Base-by-base conservation (phyloP, 2,329 filamentous ascomycete genomes). In the Colletotrichum sublineola region DNA sequence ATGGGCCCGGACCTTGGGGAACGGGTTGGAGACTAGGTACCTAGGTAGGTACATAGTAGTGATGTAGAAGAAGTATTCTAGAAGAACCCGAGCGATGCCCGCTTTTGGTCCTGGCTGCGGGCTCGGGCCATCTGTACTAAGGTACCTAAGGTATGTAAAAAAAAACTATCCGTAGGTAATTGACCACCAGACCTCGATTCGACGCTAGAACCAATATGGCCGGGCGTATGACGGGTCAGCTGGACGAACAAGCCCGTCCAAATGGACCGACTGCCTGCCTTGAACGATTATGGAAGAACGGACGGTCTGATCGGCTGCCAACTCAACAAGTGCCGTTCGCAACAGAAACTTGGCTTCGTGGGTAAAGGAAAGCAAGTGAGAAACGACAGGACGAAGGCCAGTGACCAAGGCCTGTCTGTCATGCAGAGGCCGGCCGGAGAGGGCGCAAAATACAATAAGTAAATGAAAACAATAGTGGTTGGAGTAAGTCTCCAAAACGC, bases 401-500 rank as follows among this genome's bases (percentile, higher is more conserved):
- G 60, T 56, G 46, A 66, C 60, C 36, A 33, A 18, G 50, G 31
- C 60, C 62, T 42, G 65, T 53, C 53, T 42, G 65, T 53, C 53
- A 46, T 31, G 44, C 33, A 72, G 58, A 56, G 58, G 46, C 44
- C 46, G 24, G 60, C 42, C 52, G 44, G 48, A 24, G 18, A 33
- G 46, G 8, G n/a, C 24, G 20, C n/a, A 48, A 24, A 11, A 48
- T 24, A 4, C 3, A 11, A 48, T 24, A 4, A 9, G 4, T n/a
- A 48, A 48, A 12, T n/a, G 12, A 48, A 48, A 12, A 48, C 9
- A 56, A 53, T 44, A 29, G 31, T 29, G 15, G 24, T 68, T 55
- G 69, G 69, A 72, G 55, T 48, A 71, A 58, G 63, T 58, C 44
- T 57, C 58, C 44, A 71, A 56, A 71, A 44, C n/a, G 36, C n/a